Percentiles rank a stretch among this genome's conserved stretches.
Conservation (phyloP, 345 rosid genomes). For the Gossypium arboreum region DNA sequence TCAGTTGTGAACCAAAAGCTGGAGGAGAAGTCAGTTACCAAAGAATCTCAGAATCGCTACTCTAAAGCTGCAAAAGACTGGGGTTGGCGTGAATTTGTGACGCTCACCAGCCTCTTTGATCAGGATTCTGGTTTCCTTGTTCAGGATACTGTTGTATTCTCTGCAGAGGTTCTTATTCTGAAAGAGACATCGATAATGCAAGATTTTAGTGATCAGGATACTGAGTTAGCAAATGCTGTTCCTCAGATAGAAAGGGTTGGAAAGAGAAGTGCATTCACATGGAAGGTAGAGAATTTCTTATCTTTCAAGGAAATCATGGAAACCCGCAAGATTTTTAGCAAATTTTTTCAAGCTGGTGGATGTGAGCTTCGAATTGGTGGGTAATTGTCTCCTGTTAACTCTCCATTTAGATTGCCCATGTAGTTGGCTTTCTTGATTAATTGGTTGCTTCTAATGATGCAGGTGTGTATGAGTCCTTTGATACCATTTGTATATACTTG, state of each 20-base stretch:
- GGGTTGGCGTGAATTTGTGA: constrained; percentile 99
- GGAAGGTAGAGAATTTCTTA: constrained; percentile 98
- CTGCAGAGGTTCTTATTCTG: constrained; percentile 98
- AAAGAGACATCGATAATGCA: constrained; percentile 86
- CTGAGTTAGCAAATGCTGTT: constrained; percentile 41
- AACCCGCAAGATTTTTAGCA: constrained; percentile 96
- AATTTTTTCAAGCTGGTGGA: constrained; percentile 97
- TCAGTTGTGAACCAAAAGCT: constrained; percentile 84
- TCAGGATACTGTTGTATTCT: constrained; percentile 88
- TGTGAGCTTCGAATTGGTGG: constrained; percentile 98
- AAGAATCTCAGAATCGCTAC: constrained; percentile 97
- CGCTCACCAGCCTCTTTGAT: constrained; percentile 94
- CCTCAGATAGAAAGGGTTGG: constrained; percentile 50
- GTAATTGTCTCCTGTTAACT: constrained; percentile 28
- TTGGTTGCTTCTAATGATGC: constrained; percentile 39
- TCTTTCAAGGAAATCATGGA: constrained; percentile 99
- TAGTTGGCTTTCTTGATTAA: constrained; percentile 20
- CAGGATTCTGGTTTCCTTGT: constrained; percentile 98
- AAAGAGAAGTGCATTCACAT: constrained; percentile 85
- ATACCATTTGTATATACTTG: constrained; percentile 95
- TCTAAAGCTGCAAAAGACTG: constrained; percentile 99
- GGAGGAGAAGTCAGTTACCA: constrained; percentile 93
- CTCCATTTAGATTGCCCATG: constrained; percentile 18
- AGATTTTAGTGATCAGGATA: constrained; percentile 59
- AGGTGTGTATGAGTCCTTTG: constrained; percentile 99